Evolutionary conservation across 2,329 filamentous ascomycete species (phyloP).

Genomic region (Alternaria sp.): DNA sequence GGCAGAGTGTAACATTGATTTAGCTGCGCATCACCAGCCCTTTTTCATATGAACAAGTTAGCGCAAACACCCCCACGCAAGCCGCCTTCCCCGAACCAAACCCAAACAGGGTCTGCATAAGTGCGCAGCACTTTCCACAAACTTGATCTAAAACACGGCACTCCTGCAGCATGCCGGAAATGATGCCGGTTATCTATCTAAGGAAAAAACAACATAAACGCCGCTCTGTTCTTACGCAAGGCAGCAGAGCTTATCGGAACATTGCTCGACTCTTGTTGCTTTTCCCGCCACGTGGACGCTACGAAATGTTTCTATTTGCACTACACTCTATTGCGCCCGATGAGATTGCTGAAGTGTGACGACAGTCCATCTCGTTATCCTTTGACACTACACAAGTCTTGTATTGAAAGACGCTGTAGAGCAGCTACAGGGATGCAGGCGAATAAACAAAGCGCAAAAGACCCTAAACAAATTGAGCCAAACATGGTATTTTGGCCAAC

Average conservation of each 20-base stretch:
- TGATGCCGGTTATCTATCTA: background rate
- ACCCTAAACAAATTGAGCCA: background rate
- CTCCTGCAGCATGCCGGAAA: background rate
- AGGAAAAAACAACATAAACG: background rate
- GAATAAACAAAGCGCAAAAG: background rate
- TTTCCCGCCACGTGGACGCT: background rate
- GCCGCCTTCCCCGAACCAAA: background rate
- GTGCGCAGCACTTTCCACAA: background rate
- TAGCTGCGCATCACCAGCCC: background rate
- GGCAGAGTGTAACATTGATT: background rate
- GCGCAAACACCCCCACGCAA: constrained; percentile 2
- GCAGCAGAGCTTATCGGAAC: background rate
- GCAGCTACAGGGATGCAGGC: background rate
- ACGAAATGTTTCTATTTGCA: background rate
- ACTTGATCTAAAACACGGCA: background rate
- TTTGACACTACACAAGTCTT: background rate
- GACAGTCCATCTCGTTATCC: background rate
- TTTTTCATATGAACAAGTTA: background rate
- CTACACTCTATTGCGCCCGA: background rate
- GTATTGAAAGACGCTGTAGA: background rate
- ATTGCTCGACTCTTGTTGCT: background rate
- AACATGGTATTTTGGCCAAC: background rate
- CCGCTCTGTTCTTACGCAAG: background rate
- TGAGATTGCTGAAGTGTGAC: background rate
- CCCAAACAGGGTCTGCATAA: background rate